A percentile compares a stretch with the other conserved stretches of the same genome.
phyloP scores from a whole-genome alignment of 495 filamentous ascomycete genomes.

The Daldinia grandis region DNA sequence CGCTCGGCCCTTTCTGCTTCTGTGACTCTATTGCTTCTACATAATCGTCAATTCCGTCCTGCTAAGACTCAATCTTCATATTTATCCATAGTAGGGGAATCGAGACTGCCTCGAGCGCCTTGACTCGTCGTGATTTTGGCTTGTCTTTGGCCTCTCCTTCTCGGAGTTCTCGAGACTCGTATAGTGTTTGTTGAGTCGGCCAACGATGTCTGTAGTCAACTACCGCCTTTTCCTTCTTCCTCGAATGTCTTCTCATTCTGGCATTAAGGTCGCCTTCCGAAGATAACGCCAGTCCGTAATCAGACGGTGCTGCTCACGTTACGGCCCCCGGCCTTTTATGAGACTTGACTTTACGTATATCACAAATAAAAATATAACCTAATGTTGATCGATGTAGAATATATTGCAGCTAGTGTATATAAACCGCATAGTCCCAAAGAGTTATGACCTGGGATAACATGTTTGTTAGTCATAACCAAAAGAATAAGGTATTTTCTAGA shows the following conservation, averaged over 20 bases:
- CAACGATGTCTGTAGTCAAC: slow-evolving; percentile 44
- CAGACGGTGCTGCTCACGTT: neutral
- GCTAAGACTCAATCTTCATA: slow-evolving; percentile 38
- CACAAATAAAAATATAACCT: too few relatives aligned
- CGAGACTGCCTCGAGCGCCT: slow-evolving; percentile 28
- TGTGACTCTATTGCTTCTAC: slow-evolving; percentile 28
- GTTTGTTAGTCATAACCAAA: too few relatives aligned
- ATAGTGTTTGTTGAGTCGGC: slow-evolving; percentile 44
- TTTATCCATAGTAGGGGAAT: slow-evolving; percentile 31
- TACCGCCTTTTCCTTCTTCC: slow-evolving; percentile 21
- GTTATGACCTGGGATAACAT: too few relatives aligned
- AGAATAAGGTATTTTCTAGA: too few relatives aligned
- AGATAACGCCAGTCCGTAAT: neutral
- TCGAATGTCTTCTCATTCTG: slow-evolving; percentile 21
- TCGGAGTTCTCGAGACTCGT: slow-evolving; percentile 25
- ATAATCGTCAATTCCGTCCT: slow-evolving; percentile 31
- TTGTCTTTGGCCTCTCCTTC: neutral
- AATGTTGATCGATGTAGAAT: too few relatives aligned
- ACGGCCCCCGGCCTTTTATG: too few relatives aligned
- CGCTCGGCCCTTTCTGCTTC: slow-evolving; percentile 23
- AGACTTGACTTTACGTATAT: too few relatives aligned
- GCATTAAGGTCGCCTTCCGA: neutral
- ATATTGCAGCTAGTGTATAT: too few relatives aligned
- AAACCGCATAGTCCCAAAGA: too few relatives aligned
- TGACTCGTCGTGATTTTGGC: slow-evolving; percentile 30